These are phyloP conservation scores for Umbelopsis sp. DNA, from an alignment of 371 early-diverging fungal species.

Conservation along the genomic window DNA sequence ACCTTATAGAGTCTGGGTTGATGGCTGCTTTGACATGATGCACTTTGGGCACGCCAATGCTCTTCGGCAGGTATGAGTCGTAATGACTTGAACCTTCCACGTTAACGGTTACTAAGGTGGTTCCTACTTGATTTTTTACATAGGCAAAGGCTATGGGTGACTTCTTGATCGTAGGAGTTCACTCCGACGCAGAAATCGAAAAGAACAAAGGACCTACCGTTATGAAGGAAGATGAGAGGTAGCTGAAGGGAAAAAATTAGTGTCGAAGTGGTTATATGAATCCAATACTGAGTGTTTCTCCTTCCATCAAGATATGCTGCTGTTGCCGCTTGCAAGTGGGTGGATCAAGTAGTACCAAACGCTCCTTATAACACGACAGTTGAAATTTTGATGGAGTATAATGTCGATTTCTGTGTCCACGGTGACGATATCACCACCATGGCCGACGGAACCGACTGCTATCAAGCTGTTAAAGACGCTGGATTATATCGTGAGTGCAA, in stretches of 20 bases:
- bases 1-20: slow-evolving; percentile 74
- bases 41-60: slow-evolving; percentile 97
- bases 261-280: neutral
- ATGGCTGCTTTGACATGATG: slow-evolving; percentile 97
- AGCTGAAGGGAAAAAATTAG: slow-evolving; percentile 12
- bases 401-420: slow-evolving; percentile 93
- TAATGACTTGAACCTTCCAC: too few species aligned
- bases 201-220: slow-evolving; percentile 96
- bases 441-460: slow-evolving; percentile 96
- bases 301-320: slow-evolving; percentile 77
- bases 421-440: slow-evolving; percentile 95
- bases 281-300: neutral
- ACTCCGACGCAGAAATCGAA: slow-evolving; percentile 90
- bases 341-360: slow-evolving; percentile 88
- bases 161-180: slow-evolving; percentile 94
- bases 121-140: neutral
- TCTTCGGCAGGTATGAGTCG: slow-evolving; percentile 79
- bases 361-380: slow-evolving; percentile 94
- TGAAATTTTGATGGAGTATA: slow-evolving; percentile 79
- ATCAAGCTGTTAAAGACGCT: slow-evolving; percentile 92
- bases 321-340: slow-evolving; percentile 97
- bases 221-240: slow-evolving; percentile 94
- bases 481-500: slow-evolving; percentile 94
- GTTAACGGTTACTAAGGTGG: too few species aligned
- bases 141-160: slow-evolving; percentile 94